Evolutionary conservation across 2,329 filamentous ascomycete species (phyloP).

Genomic region (Cladophialophora bantiana): DNA sequence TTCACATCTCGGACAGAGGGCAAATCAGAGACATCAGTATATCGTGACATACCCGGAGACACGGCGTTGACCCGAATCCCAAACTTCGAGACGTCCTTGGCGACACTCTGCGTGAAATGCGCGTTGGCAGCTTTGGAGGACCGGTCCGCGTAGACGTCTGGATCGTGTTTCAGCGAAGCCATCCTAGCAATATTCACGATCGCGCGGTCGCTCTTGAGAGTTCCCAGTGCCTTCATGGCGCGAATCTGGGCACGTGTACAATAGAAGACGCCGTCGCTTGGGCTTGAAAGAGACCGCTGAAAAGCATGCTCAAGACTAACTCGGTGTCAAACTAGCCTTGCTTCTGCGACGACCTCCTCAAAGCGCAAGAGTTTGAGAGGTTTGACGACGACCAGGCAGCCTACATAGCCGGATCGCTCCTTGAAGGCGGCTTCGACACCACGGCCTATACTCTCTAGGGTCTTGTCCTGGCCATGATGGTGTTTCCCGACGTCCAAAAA

Average conservation of each 20-base stretch:
- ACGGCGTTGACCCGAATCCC: slow-evolving; percentile 16
- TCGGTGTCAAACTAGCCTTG: slow-evolving; percentile 25
- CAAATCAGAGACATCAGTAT: background rate
- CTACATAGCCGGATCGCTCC: slow-evolving; percentile 47
- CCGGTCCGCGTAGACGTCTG: slow-evolving; percentile 9
- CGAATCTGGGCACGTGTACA: slow-evolving; percentile 58
- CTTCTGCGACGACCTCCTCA: slow-evolving; percentile 34
- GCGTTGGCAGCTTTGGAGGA: slow-evolving; percentile 16
- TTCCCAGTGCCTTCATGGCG: slow-evolving; percentile 43
- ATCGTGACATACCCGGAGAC: slow-evolving; percentile 14
- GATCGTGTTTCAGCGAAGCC: slow-evolving; percentile 10
- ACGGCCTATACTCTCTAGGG: slow-evolving; percentile 51
- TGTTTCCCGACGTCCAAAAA: slow-evolving; percentile 55
- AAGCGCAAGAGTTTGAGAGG: slow-evolving; percentile 30
- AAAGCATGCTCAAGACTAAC: slow-evolving; percentile 18
- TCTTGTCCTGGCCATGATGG: slow-evolving; percentile 59
- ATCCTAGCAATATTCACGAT: slow-evolving; percentile 25
- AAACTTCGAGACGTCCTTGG: slow-evolving; percentile 5
- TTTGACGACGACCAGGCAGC: slow-evolving; percentile 34
- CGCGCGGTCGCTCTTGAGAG: background rate
- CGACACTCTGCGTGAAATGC: slow-evolving; percentile 10
- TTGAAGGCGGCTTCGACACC: slow-evolving; percentile 55
- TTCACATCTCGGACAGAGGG: background rate
- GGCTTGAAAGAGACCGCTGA: background rate
- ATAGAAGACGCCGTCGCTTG: slow-evolving; percentile 55